These are phyloP conservation scores for Cucurbita maxima DNA, from an alignment of 306 rosid genomes.

Conservation along the genomic window DNA sequence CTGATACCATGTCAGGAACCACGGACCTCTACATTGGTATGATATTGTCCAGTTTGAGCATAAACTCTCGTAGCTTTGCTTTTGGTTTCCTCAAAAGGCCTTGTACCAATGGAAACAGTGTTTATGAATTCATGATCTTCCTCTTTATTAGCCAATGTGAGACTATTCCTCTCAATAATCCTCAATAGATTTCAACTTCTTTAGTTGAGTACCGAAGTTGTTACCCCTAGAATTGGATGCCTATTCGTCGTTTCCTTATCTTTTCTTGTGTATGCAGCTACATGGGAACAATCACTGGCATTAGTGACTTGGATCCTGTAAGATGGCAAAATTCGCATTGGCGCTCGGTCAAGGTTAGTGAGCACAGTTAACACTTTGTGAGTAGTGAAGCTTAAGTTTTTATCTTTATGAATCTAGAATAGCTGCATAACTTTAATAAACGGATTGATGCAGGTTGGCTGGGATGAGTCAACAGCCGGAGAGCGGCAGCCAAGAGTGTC, in stretches of 20 bases:
- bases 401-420: not conserved
- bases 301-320: conserved; percentile 65
- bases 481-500: conserved; percentile 97
- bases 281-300: conserved; percentile 97
- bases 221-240: not conserved
- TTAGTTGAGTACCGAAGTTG: not conserved
- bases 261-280: conserved; percentile 19
- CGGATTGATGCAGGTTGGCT: conserved; percentile 67
- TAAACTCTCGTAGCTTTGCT: too few species aligned
- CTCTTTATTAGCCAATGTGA: too few species aligned
- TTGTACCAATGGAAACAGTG: too few species aligned
- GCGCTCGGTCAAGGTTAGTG: conserved; percentile 94
- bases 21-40: too few species aligned
- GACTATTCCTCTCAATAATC: too few species aligned
- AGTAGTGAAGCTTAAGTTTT: not conserved
- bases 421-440: not conserved
- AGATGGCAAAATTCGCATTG: conserved; percentile 89
- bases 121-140: too few species aligned
- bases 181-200: not conserved
- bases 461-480: conserved; percentile 99
- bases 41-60: too few species aligned
- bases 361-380: not conserved
- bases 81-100: too few species aligned
- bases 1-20: too few species aligned
- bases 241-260: not conserved